A percentile compares a stretch with the other conserved stretches of the same genome.
Evolutionary conservation across 2,329 filamentous ascomycete genomes (phyloP).

Genomic region (Cladosporium halotolerans): DNA sequence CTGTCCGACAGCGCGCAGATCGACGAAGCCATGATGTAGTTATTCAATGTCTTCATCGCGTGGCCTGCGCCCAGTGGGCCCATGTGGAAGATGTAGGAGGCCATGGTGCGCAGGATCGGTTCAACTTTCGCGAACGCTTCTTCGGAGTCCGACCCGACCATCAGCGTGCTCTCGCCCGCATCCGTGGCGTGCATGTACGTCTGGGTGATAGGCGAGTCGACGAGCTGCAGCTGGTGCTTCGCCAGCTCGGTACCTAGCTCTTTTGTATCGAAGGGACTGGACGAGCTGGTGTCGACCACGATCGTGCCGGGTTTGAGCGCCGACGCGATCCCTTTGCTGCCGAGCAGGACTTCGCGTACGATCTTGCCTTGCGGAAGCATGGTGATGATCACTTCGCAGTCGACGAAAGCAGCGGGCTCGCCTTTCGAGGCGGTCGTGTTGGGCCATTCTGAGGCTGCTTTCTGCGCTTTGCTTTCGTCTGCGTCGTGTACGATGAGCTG

Average conservation of each 20-base stretch:
- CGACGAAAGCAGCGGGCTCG: conserved; percentile 24
- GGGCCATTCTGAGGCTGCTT: conserved; percentile 21
- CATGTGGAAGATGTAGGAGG: conserved; percentile 32
- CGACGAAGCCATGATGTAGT: conserved; percentile 32
- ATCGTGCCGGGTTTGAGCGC: conserved; percentile 29
- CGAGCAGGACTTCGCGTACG: conserved; percentile 28
- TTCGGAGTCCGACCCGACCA: conserved; percentile 28
- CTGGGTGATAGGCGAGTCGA: conserved; percentile 34
- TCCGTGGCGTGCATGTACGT: conserved; percentile 34
- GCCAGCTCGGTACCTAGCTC: conserved; percentile 29
- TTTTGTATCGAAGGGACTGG: conserved; percentile 31
- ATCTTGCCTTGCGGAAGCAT: conserved; percentile 34
- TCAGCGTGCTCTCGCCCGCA: conserved; percentile 30
- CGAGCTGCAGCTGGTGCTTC: conserved; percentile 26
- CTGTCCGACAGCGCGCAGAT: conserved; percentile 30
- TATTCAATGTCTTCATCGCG: conserved; percentile 35
- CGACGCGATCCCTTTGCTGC: conserved; percentile 25
- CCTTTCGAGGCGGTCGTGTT: conserved; percentile 27
- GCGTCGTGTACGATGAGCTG: conserved; percentile 28
- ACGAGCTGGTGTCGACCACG: conserved; percentile 32
- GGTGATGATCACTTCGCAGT: conserved; percentile 31
- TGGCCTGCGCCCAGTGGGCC: conserved; percentile 31
- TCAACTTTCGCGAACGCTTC: conserved; percentile 27
- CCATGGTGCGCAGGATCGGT: conserved; percentile 31
- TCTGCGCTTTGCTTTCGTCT: conserved; percentile 21